Evolutionary conservation across 352 stramenopile genomes (phyloP).

Genomic region (Phytopythium sindhum): DNA sequence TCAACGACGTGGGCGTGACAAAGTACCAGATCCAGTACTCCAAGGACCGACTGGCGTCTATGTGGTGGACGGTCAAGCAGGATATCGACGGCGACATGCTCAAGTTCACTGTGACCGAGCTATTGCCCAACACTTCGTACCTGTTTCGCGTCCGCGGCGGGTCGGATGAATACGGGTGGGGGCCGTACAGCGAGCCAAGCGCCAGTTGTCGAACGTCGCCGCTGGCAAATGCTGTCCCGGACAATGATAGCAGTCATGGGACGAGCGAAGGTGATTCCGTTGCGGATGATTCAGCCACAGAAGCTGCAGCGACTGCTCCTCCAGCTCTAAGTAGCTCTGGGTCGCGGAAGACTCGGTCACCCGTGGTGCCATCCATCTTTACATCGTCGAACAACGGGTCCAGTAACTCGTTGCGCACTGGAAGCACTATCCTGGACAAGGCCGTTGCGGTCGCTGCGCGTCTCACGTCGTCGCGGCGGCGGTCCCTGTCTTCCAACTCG

Average conservation of each 20-base stretch:
- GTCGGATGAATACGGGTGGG: slow-evolving; percentile 53
- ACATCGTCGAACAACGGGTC: slow-evolving; percentile 3
- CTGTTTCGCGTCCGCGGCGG: slow-evolving; percentile 69
- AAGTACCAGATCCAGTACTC: slow-evolving; percentile 84
- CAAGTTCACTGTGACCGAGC: slow-evolving; percentile 49
- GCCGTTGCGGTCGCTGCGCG: slow-evolving; percentile 62
- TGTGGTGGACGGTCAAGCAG: slow-evolving; percentile 78
- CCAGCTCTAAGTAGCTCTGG: not conserved
- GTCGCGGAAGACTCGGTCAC: slow-evolving; percentile 9
- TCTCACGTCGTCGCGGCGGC: slow-evolving; percentile 22
- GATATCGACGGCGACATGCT: slow-evolving; percentile 56
- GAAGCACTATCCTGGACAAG: slow-evolving; percentile 71
- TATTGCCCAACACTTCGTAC: slow-evolving; percentile 61
- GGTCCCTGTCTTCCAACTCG: slow-evolving; percentile 31
- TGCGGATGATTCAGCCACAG: not conserved
- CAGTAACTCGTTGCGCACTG: slow-evolving; percentile 37
- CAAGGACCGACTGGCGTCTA: slow-evolving; percentile 72
- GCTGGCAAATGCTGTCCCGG: slow-evolving; percentile 9
- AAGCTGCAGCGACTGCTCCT: not conserved
- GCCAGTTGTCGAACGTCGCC: slow-evolving; percentile 51
- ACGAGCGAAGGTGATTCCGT: slow-evolving; percentile 21
- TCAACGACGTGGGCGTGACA: slow-evolving; percentile 46
- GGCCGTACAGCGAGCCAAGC: slow-evolving; percentile 71
- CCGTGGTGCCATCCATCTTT: not conserved
- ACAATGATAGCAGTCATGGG: slow-evolving; percentile 8